These are phyloP conservation scores for Stevia rebaudiana DNA, from an alignment of 140 eudicot genomes.

Conservation along the genomic window DNA sequence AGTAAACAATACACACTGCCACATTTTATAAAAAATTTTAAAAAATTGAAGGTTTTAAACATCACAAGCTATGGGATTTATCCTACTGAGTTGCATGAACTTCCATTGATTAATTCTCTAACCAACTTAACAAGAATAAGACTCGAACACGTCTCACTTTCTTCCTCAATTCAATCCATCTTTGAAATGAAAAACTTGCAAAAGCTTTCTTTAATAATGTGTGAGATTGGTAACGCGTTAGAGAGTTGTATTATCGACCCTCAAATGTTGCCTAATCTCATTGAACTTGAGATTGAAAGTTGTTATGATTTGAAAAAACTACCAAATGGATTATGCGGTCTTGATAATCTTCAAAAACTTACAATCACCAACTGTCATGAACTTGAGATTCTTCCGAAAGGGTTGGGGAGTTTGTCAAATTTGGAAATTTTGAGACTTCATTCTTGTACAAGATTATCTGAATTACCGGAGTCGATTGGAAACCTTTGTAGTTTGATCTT, in stretches of 20 bases:
- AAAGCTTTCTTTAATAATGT: slow-evolving; percentile 44
- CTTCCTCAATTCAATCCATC: slow-evolving; percentile 21
- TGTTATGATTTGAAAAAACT: slow-evolving; percentile 36
- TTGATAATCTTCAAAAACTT: slow-evolving; percentile 27
- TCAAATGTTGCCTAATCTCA: slow-evolving; percentile 26
- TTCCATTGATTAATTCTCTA: slow-evolving; percentile 15
- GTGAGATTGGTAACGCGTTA: slow-evolving; percentile 33
- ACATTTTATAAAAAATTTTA: slow-evolving; percentile 18
- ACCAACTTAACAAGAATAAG: slow-evolving; percentile 30
- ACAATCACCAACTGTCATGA: slow-evolving; percentile 42
- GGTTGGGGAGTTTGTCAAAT: slow-evolving; percentile 29
- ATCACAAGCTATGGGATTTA: slow-evolving; percentile 30
- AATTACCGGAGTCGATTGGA: slow-evolving; percentile 29
- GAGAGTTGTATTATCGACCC: not conserved
- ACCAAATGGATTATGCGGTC: slow-evolving; percentile 31
- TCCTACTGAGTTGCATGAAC: slow-evolving; percentile 13
- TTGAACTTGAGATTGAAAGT: slow-evolving; percentile 38
- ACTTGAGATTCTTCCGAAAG: slow-evolving; percentile 28
- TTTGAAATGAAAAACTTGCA: slow-evolving; percentile 21
- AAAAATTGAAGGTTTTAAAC: slow-evolving; percentile 28
- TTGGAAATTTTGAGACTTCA: slow-evolving; percentile 31
- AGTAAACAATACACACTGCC: slow-evolving; percentile 29
- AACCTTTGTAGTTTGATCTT: slow-evolving; percentile 22
- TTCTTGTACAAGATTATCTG: slow-evolving; percentile 35
- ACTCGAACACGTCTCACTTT: slow-evolving; percentile 33